Base-by-base conservation (phyloP, 331 rosid species). In the Cydonia oblonga region DNA sequence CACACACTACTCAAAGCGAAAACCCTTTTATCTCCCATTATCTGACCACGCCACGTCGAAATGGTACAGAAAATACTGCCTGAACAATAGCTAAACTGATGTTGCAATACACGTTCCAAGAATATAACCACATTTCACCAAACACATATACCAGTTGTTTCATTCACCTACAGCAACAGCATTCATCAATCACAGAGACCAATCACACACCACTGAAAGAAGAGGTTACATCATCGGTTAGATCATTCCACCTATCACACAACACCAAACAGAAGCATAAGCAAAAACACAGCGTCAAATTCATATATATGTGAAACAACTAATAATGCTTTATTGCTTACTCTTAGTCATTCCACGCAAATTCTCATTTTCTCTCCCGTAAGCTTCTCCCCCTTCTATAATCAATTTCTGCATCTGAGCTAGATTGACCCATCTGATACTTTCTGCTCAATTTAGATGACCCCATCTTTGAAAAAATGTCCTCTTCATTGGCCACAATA, bases 391-490 rank as follows among this genome's bases (percentile, higher is more conserved):
- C 90, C 81, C 96, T 84, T 75, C 99, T 84, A 76, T 95, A 95
- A 82, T 95, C 99, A 72, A 95, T 77, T 86, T 95, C 96, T 11
- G 99, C 99, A 78, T 95, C 99, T 15, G 99, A 95, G 85, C 96
- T 85, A 7, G 97, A 91, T 52, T 81, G 75, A 14, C 97, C 97
- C 83, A 86, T 76, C 71, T 75, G 89, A 79, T 87, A 85, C 84
- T 86, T 91, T 83, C 89, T 82, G 82, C 81, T 72, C 49, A 64
- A 73, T 83, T 84, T 89, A 28, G 90, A 82, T 7, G 90, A 82
- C 65, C 90, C 96, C 86, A 84, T 69, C 79, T 77, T 91, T 32
- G 93, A 84, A 77, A 90, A 91, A 73, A 87, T 74, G 74, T 89
- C 97, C 71, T 88, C 92, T 68, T 86, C 89, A 75, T 82, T 78